Percentiles rank a stretch among this genome's conserved stretches.
These are phyloP conservation scores for Epithemia pelagica DNA, from an alignment of 108 stramenopile genomes.

Conservation along the genomic window DNA sequence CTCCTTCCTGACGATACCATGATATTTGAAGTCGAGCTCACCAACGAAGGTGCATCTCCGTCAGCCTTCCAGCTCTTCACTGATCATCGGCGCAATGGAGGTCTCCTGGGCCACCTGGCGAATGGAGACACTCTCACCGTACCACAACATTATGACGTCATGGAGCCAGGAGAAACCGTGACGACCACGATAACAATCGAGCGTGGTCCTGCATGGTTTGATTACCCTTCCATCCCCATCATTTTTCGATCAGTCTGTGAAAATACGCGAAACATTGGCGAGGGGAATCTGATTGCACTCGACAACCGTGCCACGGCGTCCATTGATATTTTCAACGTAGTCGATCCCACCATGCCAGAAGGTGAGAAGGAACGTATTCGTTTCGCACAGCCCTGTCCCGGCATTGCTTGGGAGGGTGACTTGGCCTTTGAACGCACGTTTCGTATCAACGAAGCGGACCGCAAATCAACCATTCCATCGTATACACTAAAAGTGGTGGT, in stretches of 20 bases:
- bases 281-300: not conserved
- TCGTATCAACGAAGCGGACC: not conserved
- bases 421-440: not conserved
- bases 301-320: not conserved
- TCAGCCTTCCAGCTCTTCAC: not conserved
- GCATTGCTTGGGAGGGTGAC: not conserved
- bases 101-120: not conserved
- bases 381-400: constrained; percentile 1
- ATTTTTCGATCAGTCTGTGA: not conserved
- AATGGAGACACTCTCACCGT: not conserved
- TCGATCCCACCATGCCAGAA: not conserved
- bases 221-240: not conserved
- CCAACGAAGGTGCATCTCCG: not conserved
- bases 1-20: not conserved
- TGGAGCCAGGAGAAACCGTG: not conserved
- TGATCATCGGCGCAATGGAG: not conserved
- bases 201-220: not conserved
- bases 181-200: not conserved
- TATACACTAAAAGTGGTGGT: not conserved
- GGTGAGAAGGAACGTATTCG: constrained; percentile 1
- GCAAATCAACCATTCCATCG: not conserved
- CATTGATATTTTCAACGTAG: not conserved
- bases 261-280: not conserved
- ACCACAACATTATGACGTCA: not conserved
- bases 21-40: constrained; percentile 1